phyloP scores from a whole-genome alignment of 2,329 filamentous ascomycete genomes.

The Leptographium radiaticola region DNA sequence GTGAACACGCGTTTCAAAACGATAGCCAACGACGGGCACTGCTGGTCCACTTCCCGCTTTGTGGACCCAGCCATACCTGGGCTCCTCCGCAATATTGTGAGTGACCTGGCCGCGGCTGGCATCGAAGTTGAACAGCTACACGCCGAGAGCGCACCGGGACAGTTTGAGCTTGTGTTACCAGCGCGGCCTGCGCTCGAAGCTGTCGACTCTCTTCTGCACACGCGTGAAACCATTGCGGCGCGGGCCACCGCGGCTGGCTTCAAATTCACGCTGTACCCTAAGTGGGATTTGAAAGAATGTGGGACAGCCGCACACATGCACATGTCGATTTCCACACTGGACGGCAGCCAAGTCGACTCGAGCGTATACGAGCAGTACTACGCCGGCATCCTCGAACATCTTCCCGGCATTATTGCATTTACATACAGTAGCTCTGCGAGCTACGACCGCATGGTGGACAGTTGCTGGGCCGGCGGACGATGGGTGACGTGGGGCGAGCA shows the following conservation, averaged over 20 bases:
- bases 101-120: constrained; percentile 43
- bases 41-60: constrained; percentile 56
- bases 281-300: constrained; percentile 43
- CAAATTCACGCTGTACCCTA: constrained; percentile 61
- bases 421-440: constrained; percentile 51
- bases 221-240: constrained; percentile 54
- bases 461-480: constrained; percentile 65
- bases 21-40: constrained; percentile 49
- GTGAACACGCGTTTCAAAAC: constrained; percentile 5
- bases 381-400: constrained; percentile 53
- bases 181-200: constrained; percentile 50
- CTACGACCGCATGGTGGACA: constrained; percentile 55
- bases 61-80: constrained; percentile 41
- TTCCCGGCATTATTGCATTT: constrained; percentile 55
- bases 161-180: constrained; percentile 66
- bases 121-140: constrained; percentile 64
- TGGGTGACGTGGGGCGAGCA: constrained; percentile 74
- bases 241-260: constrained; percentile 49
- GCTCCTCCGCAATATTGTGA: constrained; percentile 53
- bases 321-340: constrained; percentile 45
- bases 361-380: constrained; percentile 52
- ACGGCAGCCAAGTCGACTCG: constrained; percentile 11
- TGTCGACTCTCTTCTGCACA: constrained; percentile 57
- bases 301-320: constrained; percentile 60
- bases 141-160: constrained; percentile 57